A percentile compares a stretch with the other conserved stretches of the same genome.
Conservation (phyloP, 257 asterid species). For the Solanum appendiculatum region DNA sequence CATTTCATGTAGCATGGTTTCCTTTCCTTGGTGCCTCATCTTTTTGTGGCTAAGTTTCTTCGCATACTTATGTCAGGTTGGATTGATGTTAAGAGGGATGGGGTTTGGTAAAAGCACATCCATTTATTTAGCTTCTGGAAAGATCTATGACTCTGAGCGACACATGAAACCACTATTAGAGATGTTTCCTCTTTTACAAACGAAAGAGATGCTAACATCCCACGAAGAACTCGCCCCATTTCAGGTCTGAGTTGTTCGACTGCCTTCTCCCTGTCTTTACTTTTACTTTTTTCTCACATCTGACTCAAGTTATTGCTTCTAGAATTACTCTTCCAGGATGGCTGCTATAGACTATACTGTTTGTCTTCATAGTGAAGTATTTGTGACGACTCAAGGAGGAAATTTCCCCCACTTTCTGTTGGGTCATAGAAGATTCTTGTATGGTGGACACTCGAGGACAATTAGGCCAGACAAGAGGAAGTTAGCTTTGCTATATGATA, state of each 20-base stretch:
- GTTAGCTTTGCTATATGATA: constrained; percentile 65
- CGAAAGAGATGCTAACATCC: constrained; percentile 86
- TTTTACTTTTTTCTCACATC: neutral
- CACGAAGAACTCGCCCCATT: constrained; percentile 80
- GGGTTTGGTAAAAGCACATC: constrained; percentile 82
- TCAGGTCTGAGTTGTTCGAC: constrained; percentile 46
- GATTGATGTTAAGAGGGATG: constrained; percentile 98
- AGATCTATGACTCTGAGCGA: constrained; percentile 80
- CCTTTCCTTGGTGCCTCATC: neutral
- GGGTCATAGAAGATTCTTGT: constrained; percentile 90
- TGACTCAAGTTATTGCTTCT: constrained; percentile 33
- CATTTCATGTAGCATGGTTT: neutral
- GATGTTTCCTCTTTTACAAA: constrained; percentile 91
- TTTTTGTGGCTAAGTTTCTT: neutral
- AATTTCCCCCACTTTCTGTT: constrained; percentile 92
- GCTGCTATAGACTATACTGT: constrained; percentile 99
- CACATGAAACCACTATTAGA: constrained; percentile 85
- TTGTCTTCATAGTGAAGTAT: constrained; percentile 97
- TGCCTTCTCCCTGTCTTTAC: neutral
- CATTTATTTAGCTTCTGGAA: constrained; percentile 89
- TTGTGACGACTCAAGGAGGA: constrained; percentile 98
- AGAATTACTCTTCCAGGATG: constrained; percentile 96
- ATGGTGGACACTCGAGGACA: constrained; percentile 93
- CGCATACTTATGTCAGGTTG: constrained; percentile 50
- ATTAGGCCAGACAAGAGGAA: constrained; percentile 92